Percentiles rank a stretch among this genome's conserved stretches.
These are phyloP conservation scores for Pezicula radicicola DNA, from an alignment of 2,329 filamentous ascomycete genomes.

Conservation along the genomic window DNA sequence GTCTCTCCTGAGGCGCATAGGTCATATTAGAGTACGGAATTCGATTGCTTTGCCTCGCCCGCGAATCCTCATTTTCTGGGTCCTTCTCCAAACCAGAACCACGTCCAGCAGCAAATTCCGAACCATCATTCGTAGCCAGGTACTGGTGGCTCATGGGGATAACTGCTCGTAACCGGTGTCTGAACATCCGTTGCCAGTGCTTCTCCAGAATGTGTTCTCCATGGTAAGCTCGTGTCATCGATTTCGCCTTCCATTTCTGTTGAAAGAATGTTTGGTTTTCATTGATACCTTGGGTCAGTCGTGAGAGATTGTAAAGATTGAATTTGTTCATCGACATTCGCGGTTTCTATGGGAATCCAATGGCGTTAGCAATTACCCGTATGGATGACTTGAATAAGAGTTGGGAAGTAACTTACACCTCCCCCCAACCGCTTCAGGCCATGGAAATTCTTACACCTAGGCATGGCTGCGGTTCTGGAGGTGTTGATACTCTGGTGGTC, in stretches of 20 bases:
- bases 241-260: conserved; percentile 95
- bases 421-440: conserved; percentile 64
- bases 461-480: conserved; percentile 16
- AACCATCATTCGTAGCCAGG: conserved; percentile 78
- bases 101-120: conserved; percentile 77
- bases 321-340: conserved; percentile 97
- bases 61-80: conserved; percentile 1
- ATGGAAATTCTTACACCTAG: conserved; percentile 60
- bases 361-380: conserved; percentile 3
- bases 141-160: conserved; percentile 81
- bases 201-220: conserved; percentile 91
- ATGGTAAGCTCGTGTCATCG: conserved; percentile 81
- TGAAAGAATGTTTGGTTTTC: conserved; percentile 75
- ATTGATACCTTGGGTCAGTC: conserved; percentile 37
- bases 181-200: conserved; percentile 94
- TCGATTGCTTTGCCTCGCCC: conserved; percentile 34
- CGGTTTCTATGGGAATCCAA: conserved; percentile 63
- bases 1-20: conserved; percentile 85
- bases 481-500: not conserved
- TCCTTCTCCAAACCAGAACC: conserved; percentile 59
- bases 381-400: not conserved
- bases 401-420: conserved; percentile 9
- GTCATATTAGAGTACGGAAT: conserved; percentile 97
- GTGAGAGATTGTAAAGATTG: conserved; percentile 85
- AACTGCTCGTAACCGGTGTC: conserved; percentile 73